Base-by-base conservation (phyloP, 768 basidiomycete species). In the Chalciporus piperatus region DNA sequence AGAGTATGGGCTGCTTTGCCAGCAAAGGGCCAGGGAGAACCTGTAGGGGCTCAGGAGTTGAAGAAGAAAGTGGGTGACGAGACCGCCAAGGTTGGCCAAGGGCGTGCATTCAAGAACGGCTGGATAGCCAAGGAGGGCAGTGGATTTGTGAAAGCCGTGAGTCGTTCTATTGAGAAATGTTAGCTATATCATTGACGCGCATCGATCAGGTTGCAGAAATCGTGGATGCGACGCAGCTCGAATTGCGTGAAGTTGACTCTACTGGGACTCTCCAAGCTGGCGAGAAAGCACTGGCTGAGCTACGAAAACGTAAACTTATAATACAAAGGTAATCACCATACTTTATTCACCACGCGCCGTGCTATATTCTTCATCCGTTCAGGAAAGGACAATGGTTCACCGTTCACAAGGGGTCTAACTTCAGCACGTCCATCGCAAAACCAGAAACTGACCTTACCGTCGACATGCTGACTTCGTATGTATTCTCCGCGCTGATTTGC, bases 361-460 rank as follows among this genome's bases (percentile, higher is more conserved):
- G 43, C 55, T 54, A 50, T 51, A 54, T 41, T 6, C 6, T 27
- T 27, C 27, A 6, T 41, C 39, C 7, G 4, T 41, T 2, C 63
- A 98, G 96, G 73, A 99, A 98, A 74, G 86, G 88, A 2, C 89
- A 96, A 68, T 97, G 94, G 87, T 99, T 94, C 76, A 81, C 85
- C 9, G 89, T 96, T 12, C 72, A 76, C 27, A 96, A 95, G 68
- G 97, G 97, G 2, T 54, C 81, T 5, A 78, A 83, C 41, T 99
- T 98, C 76, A 89, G 88, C 66, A 94, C 91, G 2, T 92, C 91
- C 16, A 88, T 87, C 5, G 84, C 87, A 40, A 98, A 97, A 73
- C 89, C 85, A 6, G 95, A 98, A 71, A 98, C 97, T 12, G 97
- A 98, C 74, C 74, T 99, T 49, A 98, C 97, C 0, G 89, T 82